Evolutionary conservation across 78 protist species (phyloP), one percentile per base, ranked within the genome.

Genomic region (Monosiga brevicollis): DNA sequence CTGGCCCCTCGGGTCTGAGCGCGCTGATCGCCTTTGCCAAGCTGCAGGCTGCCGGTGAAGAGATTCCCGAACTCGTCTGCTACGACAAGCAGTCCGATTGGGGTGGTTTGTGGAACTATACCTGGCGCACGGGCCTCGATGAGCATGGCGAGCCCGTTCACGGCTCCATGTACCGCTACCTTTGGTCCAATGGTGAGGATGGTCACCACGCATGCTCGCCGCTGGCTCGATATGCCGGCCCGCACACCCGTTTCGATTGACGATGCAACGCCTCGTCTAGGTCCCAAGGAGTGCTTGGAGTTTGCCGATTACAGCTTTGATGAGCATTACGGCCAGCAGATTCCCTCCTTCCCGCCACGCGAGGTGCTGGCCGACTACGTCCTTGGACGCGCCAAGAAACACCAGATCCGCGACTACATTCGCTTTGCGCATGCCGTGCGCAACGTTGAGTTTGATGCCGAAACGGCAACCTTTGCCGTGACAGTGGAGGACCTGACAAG

Each of bases 151-250:
- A 80, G 62, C 35, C 42, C 20, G 83, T 80, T 80, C 78, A 43
- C 37, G 43, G 78, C 35, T 39, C 70, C 62, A 80, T 80, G 83
- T 80, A 80, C 83, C 83, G 83, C 72, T 80, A 80, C 62, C 62
- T 80, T 20, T 80, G 83, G 83, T 80, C 83, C 37, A 80, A 80
- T 80, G 83, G 83, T n/a, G n/a, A n/a, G n/a, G n/a, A n/a, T n/a
- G n/a, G n/a, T n/a, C n/a, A n/a, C n/a, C n/a, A n/a, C n/a, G n/a
- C n/a, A n/a, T n/a, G n/a, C n/a, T n/a, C n/a, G n/a, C n/a, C n/a
- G n/a, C n/a, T n/a, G n/a, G n/a, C n/a, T n/a, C n/a, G n/a, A n/a
- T n/a, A n/a, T n/a, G n/a, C n/a, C n/a, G n/a, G n/a, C n/a, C n/a
- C n/a, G n/a, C n/a, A n/a, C n/a, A n/a, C n/a, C n/a, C n/a, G n/a